These are phyloP conservation scores for Trichoderma cornu-damae DNA, from an alignment of 2,329 filamentous ascomycete genomes.

Conservation along the genomic window DNA sequence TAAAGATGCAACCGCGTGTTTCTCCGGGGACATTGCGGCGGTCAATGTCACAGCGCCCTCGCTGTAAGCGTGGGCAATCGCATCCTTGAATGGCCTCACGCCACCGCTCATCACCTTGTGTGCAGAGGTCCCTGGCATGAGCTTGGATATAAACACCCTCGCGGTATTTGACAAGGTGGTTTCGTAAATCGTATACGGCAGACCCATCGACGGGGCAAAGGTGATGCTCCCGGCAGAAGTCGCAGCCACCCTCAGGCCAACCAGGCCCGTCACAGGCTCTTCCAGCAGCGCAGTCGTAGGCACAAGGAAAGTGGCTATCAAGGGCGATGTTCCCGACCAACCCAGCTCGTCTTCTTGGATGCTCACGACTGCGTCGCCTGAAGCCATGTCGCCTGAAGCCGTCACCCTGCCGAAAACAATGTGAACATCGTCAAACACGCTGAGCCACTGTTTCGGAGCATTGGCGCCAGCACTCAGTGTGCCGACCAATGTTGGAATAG, in stretches of 20 bases:
- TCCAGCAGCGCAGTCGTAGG: conserved; percentile 33
- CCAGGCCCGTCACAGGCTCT: conserved; percentile 28
- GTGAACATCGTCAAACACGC: conserved; percentile 38
- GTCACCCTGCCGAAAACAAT: conserved; percentile 38
- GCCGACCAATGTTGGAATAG: conserved; percentile 30
- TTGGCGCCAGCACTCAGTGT: conserved; percentile 27
- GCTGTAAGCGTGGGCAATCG: conserved; percentile 19
- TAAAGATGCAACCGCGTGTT: conserved; percentile 31
- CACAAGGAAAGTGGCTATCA: conserved; percentile 41
- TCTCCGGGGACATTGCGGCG: conserved; percentile 29
- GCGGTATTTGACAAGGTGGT: conserved; percentile 28
- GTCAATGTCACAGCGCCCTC: conserved; percentile 27
- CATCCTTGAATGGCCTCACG: conserved; percentile 23
- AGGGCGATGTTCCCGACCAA: conserved; percentile 36
- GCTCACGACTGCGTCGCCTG: conserved; percentile 31
- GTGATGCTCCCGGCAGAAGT: conserved; percentile 24
- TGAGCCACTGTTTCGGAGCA: conserved; percentile 29
- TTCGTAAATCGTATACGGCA: conserved; percentile 31
- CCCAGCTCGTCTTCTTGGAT: conserved; percentile 34
- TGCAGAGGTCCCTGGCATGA: conserved; percentile 32
- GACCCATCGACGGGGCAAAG: conserved; percentile 27
- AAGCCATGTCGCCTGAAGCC: conserved; percentile 20
- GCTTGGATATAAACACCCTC: conserved; percentile 35
- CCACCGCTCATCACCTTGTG: conserved; percentile 27
- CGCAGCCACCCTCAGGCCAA: conserved; percentile 32